These are phyloP conservation scores for Botrytis squamosa DNA, from an alignment of 2,329 filamentous ascomycete species.

Conservation along the genomic window DNA sequence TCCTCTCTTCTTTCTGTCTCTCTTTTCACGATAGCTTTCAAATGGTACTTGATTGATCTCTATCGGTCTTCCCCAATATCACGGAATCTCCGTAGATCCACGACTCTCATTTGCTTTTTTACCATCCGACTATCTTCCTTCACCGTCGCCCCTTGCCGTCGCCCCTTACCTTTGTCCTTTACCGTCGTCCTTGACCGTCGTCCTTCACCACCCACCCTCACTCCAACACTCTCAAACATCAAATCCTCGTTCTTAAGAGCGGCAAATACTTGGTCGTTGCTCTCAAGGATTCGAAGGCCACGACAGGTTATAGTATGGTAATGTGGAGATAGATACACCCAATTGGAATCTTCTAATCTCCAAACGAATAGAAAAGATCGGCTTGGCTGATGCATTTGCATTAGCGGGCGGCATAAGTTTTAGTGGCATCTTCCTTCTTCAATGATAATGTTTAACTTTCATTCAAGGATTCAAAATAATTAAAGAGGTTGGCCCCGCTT, in stretches of 20 bases:
- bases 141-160: background rate
- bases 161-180: background rate
- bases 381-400: constrained; percentile 19
- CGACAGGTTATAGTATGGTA: background rate
- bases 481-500: constrained; percentile 15
- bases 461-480: constrained; percentile 3
- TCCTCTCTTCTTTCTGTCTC: background rate
- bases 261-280: background rate
- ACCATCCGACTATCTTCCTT: background rate
- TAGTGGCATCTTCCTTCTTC: background rate
- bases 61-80: constrained; percentile 10
- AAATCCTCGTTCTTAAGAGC: background rate
- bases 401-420: constrained; percentile 17
- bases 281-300: background rate
- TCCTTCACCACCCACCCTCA: background rate
- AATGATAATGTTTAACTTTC: background rate
- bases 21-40: background rate
- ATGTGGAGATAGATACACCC: constrained; percentile 7
- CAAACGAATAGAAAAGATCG: constrained; percentile 15
- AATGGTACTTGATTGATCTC: background rate
- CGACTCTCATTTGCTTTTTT: background rate
- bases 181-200: background rate
- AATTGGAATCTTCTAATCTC: constrained; percentile 6
- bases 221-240: constrained; percentile 1
- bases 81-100: background rate